phyloP scores from a whole-genome alignment of 495 filamentous ascomycete genomes.

The Penicillium cataractarum region DNA sequence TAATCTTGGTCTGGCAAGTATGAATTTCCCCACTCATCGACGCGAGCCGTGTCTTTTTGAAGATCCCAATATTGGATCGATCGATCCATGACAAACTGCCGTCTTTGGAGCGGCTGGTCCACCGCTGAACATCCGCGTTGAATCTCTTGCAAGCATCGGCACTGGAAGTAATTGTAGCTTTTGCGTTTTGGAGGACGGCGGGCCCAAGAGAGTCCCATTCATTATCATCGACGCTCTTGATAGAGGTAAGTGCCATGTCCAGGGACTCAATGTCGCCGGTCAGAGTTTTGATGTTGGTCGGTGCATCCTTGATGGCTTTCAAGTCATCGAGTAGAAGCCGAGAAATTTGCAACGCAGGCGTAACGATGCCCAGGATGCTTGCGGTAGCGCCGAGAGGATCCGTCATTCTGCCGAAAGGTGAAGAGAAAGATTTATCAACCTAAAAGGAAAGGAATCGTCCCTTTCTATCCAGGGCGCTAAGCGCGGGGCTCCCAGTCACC shows the following conservation, averaged over 20 bases:
- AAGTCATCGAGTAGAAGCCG: constrained; percentile 41
- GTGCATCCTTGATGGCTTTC: constrained; percentile 43
- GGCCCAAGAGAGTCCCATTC: constrained; percentile 41
- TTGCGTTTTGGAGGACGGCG: constrained; percentile 32
- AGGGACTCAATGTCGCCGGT: constrained; percentile 36
- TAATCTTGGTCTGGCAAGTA: constrained; percentile 15
- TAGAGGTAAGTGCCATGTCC: constrained; percentile 33
- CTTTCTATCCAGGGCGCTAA: background rate
- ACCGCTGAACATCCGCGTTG: constrained; percentile 14
- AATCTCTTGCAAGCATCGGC: constrained; percentile 32
- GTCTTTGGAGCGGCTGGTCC: constrained; percentile 17
- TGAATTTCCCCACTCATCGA: constrained; percentile 19
- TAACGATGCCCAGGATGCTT: constrained; percentile 38
- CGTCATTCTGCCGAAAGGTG: constrained; percentile 20
- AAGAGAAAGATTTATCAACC: background rate
- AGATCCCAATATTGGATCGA: constrained; percentile 18
- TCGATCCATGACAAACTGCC: constrained; percentile 9
- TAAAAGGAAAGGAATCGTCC: background rate
- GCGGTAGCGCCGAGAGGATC: constrained; percentile 44
- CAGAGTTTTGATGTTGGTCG: constrained; percentile 35
- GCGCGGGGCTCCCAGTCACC: constrained; percentile 3
- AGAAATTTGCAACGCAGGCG: constrained; percentile 40
- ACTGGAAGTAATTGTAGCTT: constrained; percentile 33
- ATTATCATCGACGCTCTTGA: constrained; percentile 36
- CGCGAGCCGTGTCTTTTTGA: constrained; percentile 5